Evolutionary conservation across 768 basidiomycete genomes (phyloP).

Genomic region (Coprinellus aureogranulatus): DNA sequence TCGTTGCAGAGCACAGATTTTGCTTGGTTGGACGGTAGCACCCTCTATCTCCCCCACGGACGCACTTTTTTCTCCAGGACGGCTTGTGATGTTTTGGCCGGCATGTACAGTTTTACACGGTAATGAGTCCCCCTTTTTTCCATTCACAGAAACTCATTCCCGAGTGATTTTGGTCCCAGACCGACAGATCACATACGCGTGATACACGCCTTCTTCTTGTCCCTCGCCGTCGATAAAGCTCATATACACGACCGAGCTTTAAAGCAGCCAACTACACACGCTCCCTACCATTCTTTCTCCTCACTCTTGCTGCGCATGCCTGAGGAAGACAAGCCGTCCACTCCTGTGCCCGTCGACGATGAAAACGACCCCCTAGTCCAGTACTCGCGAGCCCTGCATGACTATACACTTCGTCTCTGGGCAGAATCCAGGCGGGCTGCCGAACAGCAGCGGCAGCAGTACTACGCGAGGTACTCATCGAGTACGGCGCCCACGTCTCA

Average conservation of each 20-base stretch:
- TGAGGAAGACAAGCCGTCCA: conserved; percentile 9
- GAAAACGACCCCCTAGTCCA: conserved; percentile 42
- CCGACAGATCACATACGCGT: conserved; percentile 1
- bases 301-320: not conserved
- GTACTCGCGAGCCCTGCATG: conserved; percentile 64
- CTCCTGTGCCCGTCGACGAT: conserved; percentile 17
- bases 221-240: conserved; percentile 10
- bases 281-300: conserved; percentile 5
- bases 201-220: conserved; percentile 1
- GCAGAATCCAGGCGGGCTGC: conserved; percentile 59
- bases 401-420: conserved; percentile 68
- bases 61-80: not conserved
- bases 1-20: too few species aligned
- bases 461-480: conserved; percentile 26
- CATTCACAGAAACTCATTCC: not conserved
- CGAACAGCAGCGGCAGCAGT: conserved; percentile 55
- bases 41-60: not conserved
- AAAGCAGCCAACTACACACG: not conserved
- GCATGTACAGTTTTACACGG: not conserved
- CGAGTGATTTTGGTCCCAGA: conserved; percentile 2
- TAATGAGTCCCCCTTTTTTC: not conserved
- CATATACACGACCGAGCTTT: conserved; percentile 11
- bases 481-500: conserved; percentile 1
- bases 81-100: not conserved
- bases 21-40: not conserved